Evolutionary conservation across 768 basidiomycete species (phyloP).

Genomic region (Exsudoporus frostii): DNA sequence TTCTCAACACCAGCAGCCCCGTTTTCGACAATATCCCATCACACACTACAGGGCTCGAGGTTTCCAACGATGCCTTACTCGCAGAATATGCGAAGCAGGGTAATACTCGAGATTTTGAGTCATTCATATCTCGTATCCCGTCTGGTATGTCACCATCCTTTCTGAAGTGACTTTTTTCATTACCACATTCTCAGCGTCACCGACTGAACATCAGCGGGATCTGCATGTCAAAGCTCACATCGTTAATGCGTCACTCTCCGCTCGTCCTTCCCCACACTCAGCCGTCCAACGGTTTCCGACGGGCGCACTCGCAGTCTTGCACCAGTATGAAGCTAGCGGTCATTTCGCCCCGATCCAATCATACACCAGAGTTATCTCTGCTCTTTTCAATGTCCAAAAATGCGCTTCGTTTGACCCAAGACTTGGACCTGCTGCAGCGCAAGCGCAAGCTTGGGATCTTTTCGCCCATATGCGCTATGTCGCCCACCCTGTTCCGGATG

Average conservation of each 20-base stretch:
- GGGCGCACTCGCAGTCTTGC: constrained; percentile 63
- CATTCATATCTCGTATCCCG: constrained; percentile 40
- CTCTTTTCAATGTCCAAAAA: constrained; percentile 48
- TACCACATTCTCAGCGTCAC: constrained; percentile 28
- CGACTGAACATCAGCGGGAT: constrained; percentile 59
- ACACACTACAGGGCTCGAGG: neutral
- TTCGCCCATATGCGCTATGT: constrained; percentile 96
- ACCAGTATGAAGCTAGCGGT: constrained; percentile 64
- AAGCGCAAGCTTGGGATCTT: constrained; percentile 89
- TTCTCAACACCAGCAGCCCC: too few species aligned
- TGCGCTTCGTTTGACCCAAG: constrained; percentile 19
- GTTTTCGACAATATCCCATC: too few species aligned
- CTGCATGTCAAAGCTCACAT: constrained; percentile 72
- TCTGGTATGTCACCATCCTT: constrained; percentile 36
- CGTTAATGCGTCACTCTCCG: constrained; percentile 1
- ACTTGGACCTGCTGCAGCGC: constrained; percentile 43
- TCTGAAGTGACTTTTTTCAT: neutral
- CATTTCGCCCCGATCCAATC: constrained; percentile 67
- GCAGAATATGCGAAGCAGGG: constrained; percentile 46
- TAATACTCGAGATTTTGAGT: constrained; percentile 44
- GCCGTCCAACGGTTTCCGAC: constrained; percentile 46
- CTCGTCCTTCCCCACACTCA: constrained; percentile 20
- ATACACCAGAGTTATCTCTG: constrained; percentile 66
- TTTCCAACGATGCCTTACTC: constrained; percentile 46
- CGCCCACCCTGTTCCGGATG: constrained; percentile 79